Evolutionary conservation across 140 eudicot species (phyloP), one percentile per base, ranked within the genome.

Genomic region (Flaveria floridana): DNA sequence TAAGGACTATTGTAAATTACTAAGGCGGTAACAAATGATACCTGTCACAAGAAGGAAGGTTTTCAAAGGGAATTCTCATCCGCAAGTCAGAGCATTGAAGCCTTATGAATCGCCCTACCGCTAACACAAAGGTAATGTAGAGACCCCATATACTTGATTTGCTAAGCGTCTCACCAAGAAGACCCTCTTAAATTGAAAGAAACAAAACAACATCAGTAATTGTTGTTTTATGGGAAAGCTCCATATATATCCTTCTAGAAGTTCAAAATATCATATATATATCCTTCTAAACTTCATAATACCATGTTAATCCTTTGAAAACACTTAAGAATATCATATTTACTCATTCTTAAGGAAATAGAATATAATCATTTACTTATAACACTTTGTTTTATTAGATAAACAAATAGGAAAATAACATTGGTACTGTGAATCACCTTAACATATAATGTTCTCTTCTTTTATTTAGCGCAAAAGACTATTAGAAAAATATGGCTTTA

Each of bases 61-160:
- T 94, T 81, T 94, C 97, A 14, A 56, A 94, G 14, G 99, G 99
- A 79, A 94, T 94, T 86, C 99, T 85, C 99, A 94, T 94, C 55
- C 99, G 76, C 75, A 94, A 80, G 79, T 94, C 99, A 28, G 99
- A 86, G 82, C 99, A 94, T 72, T 94, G 99, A 75, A 94, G 91
- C 86, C 97, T 87, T 66, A 94, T 94, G 74, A 94, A 94, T 65
- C 99, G 96, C 57, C 99, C 99, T 46, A 94, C 99, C 46, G 99
- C 99, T 69, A 94, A 85, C 82, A 94, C 99, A 67, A 94, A 94
- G 71, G 99, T 94, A 69, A 94, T 90, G 84, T 94, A 94, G 73
- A 94, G 96, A 28, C 97, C 97, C 99, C 99, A 94, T 77, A 94
- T 94, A 85, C 99, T 94, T 80, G 91, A 94, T 84, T 94, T 94